Evolutionary conservation across 2,329 filamentous ascomycete genomes (phyloP).

Genomic region (Fragosphaeria purpurea): DNA sequence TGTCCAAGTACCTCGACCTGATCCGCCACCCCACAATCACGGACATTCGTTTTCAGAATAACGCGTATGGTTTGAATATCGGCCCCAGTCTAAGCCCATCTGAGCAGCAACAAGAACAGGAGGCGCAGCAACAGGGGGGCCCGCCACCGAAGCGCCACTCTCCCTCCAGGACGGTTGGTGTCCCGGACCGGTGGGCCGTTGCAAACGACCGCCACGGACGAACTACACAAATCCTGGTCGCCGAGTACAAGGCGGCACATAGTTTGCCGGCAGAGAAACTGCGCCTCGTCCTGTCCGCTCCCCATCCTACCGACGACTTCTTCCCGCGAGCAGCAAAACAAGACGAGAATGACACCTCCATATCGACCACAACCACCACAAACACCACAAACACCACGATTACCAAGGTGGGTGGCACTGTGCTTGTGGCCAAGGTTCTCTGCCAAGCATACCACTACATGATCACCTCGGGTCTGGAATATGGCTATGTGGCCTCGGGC

Average conservation of each 20-base stretch:
- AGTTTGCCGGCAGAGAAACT: background rate
- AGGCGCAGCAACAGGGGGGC: background rate
- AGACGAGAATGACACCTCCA: background rate
- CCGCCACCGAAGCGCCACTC: background rate
- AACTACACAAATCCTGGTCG: background rate
- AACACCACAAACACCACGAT: background rate
- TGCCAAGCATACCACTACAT: constrained; percentile 8
- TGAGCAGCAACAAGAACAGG: background rate
- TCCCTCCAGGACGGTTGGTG: background rate
- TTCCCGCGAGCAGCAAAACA: constrained; percentile 1
- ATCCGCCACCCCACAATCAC: too few relatives aligned
- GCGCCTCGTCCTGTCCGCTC: background rate
- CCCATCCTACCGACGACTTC: constrained; percentile 3
- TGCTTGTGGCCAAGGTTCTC: constrained; percentile 2
- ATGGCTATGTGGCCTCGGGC: constrained; percentile 6
- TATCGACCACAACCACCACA: background rate
- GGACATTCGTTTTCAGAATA: constrained; percentile 3
- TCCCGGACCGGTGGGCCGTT: constrained; percentile 6
- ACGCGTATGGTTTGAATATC: background rate
- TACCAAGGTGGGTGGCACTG: background rate
- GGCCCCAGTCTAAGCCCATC: too few relatives aligned
- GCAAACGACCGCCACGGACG: background rate
- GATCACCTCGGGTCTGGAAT: constrained; percentile 4
- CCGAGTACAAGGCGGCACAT: constrained; percentile 7
- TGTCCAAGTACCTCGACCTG: background rate